A percentile compares a stretch with the other conserved stretches of the same genome.
phyloP scores from a whole-genome alignment of 169 alveolate species.

The Plasmodium vinckei region DNA sequence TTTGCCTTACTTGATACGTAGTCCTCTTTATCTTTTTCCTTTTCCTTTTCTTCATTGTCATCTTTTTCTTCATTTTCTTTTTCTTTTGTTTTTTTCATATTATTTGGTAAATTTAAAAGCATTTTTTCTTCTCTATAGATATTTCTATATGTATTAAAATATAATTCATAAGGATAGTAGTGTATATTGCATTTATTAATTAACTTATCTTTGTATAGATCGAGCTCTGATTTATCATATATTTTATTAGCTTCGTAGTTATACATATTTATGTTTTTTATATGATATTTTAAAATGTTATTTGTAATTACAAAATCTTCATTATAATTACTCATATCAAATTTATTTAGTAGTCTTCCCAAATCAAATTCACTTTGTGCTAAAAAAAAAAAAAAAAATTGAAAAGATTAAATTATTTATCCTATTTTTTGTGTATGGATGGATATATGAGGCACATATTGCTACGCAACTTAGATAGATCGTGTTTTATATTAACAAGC shows the following conservation, averaged over 20 bases:
- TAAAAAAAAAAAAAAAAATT: not conserved
- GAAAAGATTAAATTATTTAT: not conserved
- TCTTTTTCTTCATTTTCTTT: conserved; percentile 58
- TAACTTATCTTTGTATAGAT: conserved; percentile 53
- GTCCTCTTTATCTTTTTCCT: conserved; percentile 14
- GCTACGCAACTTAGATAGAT: too few relatives aligned
- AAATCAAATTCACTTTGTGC: conserved; percentile 35
- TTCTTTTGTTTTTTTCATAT: conserved; percentile 19
- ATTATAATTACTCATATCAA: conserved; percentile 60
- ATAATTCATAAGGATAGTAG: conserved; percentile 70
- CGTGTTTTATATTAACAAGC: too few relatives aligned
- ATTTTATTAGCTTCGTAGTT: conserved; percentile 61
- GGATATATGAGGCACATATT: too few relatives aligned
- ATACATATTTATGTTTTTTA: conserved; percentile 65
- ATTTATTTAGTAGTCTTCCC: conserved; percentile 27
- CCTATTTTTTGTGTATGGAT: too few relatives aligned
- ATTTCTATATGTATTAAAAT: conserved; percentile 71
- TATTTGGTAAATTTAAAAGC: conserved; percentile 62
- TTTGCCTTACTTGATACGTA: conserved; percentile 39
- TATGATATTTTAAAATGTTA: conserved; percentile 60
- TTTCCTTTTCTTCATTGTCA: conserved; percentile 20
- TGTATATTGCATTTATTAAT: conserved; percentile 54
- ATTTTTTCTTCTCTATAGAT: conserved; percentile 66
- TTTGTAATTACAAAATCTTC: conserved; percentile 73
- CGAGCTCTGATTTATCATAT: conserved; percentile 58